phyloP scores from a whole-genome alignment of 495 filamentous ascomycete species.

The Tuber aestivum region DNA sequence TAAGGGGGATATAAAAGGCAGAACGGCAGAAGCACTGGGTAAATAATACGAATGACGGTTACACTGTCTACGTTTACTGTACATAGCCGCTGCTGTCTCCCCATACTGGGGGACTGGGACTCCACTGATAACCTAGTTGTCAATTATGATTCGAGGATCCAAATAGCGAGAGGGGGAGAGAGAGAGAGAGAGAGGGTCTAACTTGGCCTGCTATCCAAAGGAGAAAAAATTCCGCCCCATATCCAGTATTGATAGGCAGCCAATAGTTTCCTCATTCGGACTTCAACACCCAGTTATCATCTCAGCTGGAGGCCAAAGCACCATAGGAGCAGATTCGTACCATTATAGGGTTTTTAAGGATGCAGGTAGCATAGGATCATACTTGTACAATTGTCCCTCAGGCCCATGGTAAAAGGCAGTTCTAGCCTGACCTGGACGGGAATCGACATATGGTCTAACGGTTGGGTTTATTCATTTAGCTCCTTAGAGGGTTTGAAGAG shows the following conservation, averaged over 20 bases:
- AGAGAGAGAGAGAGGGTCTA: not conserved
- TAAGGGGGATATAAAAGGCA: conserved; percentile 5
- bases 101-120: not conserved
- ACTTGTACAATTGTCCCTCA: conserved; percentile 18
- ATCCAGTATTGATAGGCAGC: conserved; percentile 19
- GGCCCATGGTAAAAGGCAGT: conserved; percentile 29
- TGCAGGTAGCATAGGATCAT: not conserved
- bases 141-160: not conserved
- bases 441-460: conserved; percentile 35
- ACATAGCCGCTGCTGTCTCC: conserved; percentile 1
- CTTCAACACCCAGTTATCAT: conserved; percentile 18
- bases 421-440: conserved; percentile 32
- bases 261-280: conserved; percentile 32
- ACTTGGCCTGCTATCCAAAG: not conserved
- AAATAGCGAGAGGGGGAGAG: not conserved
- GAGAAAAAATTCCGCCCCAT: not conserved
- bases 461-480: conserved; percentile 14
- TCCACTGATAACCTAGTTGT: not conserved
- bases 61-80: conserved; percentile 3
- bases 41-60: conserved; percentile 1
- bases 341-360: not conserved
- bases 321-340: conserved; percentile 16
- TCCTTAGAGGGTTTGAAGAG: conserved; percentile 21
- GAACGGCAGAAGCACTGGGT: not conserved
- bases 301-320: conserved; percentile 25